A percentile compares a stretch with the other conserved stretches of the same genome.
Evolutionary conservation across 2,329 filamentous ascomycete genomes (phyloP).

Genomic region (Neopestalotiopsis rosae): DNA sequence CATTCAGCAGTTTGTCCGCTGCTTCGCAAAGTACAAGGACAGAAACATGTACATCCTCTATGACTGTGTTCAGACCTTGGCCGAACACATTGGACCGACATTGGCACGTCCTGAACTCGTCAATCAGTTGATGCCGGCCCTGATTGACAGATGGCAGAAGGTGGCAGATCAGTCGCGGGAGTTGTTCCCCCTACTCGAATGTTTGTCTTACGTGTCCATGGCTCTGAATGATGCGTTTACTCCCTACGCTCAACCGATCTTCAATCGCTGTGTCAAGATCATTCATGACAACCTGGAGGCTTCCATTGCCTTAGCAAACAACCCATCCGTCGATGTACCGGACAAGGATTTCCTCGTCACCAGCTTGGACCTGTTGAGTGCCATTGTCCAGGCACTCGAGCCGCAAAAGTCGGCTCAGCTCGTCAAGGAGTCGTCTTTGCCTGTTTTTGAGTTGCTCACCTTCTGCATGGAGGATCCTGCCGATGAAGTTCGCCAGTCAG

Average conservation of each 20-base stretch:
- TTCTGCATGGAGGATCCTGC: slow-evolving; percentile 92
- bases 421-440: slow-evolving; percentile 75
- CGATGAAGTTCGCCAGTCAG: slow-evolving; percentile 94
- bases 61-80: slow-evolving; percentile 96
- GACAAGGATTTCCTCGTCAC: slow-evolving; percentile 98
- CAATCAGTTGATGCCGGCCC: slow-evolving; percentile 86
- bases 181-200: slow-evolving; percentile 94
- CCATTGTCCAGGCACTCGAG: slow-evolving; percentile 89
- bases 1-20: slow-evolving; percentile 87
- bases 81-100: slow-evolving; percentile 84
- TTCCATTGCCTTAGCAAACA: slow-evolving; percentile 71
- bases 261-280: slow-evolving; percentile 85
- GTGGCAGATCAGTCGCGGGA: slow-evolving; percentile 90
- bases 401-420: slow-evolving; percentile 75
- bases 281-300: slow-evolving; percentile 92
- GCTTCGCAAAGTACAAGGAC: slow-evolving; percentile 96
- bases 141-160: slow-evolving; percentile 86
- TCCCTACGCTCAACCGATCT: slow-evolving; percentile 85
- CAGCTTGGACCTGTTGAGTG: slow-evolving; percentile 89
- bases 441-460: slow-evolving; percentile 87
- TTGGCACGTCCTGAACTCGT: slow-evolving; percentile 84
- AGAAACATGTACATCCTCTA: slow-evolving; percentile 99
- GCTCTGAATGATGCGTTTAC: slow-evolving; percentile 83
- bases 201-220: slow-evolving; percentile 90
- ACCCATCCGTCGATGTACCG: slow-evolving; percentile 74